Conservation (phyloP, 345 rosid genomes). For the Trapa bicornis region DNA sequence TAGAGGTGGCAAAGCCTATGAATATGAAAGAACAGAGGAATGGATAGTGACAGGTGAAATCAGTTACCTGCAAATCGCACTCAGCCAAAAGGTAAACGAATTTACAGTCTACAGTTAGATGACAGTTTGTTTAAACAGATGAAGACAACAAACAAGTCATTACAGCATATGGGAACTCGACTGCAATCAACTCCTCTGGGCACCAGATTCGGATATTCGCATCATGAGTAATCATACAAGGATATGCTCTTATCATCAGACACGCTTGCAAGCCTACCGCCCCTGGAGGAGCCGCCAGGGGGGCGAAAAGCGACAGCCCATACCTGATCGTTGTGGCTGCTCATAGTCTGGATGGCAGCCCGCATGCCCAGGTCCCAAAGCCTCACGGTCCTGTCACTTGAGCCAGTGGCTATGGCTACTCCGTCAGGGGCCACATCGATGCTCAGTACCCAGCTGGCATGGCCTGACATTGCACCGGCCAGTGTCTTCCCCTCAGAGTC, state of each 20-base stretch:
- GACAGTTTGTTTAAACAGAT: background rate
- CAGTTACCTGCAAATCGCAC: too few relatives aligned
- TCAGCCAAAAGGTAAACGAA: background rate
- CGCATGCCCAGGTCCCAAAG: conserved; percentile 94
- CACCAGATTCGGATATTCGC: too few relatives aligned
- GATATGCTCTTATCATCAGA: conserved; percentile 95
- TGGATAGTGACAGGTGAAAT: background rate
- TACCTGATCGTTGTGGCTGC: conserved; percentile 79
- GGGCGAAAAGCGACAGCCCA: conserved; percentile 87
- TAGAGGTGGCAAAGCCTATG: too few relatives aligned
- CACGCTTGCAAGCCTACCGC: conserved; percentile 74
- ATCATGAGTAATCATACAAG: conserved; percentile 67
- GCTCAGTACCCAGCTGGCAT: conserved; percentile 84
- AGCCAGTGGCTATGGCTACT: conserved; percentile 74
- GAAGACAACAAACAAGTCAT: background rate
- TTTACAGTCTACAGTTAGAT: background rate
- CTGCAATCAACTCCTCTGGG: background rate
- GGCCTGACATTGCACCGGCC: conserved; percentile 75
- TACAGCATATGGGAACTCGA: background rate
- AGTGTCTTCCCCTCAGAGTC: conserved; percentile 78
- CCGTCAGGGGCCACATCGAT: conserved; percentile 94
- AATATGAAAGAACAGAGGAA: background rate
- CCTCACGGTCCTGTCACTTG: conserved; percentile 85
- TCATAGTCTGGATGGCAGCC: conserved; percentile 89
- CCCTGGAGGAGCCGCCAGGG: conserved; percentile 32